Base-by-base conservation (phyloP, 345 rosid species). In the Aurinia saxatilis region DNA sequence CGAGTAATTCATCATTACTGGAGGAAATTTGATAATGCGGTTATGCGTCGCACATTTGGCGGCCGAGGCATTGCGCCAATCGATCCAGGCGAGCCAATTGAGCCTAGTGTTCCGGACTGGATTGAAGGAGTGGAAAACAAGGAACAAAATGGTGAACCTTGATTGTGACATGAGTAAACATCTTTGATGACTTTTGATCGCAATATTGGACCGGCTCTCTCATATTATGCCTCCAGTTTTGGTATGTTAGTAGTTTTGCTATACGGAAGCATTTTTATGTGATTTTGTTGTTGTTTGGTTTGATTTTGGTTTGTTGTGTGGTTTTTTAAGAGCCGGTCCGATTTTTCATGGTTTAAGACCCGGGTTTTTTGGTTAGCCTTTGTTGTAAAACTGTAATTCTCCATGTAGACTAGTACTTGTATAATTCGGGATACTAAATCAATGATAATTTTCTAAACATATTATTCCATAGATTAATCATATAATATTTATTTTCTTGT, bases 41-140 rank as follows among this genome's bases (percentile, higher is more conserved):
- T 86, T 80, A 92, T 89, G 98, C 68, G 98, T 48, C 97, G 91
- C 4, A 81, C 80, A 25, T 92, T 89, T 48, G 97, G 97, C 4
- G 97, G 98, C 21, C 71, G 95, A 8, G 98, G 98, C n/a, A 81
- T 89, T 4, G 78, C 79, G 5, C 86, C 84, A 5, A 31, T 73
- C 10, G 74, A 76, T 66, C 91, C 91, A 0, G 83, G 90, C 54
- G 87, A 96, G 13, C 97, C 97, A 0, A 48, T 74, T 4, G 97
- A 85, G 7, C 60, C 45, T 19, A 73, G 65, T 49, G 65, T 58
- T 65, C 71, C 31, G 9, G 77, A 73, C 37, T 81, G 84, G 80
- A 66, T 23, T 3, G 74, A 68, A 78, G 71, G 40, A 54, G 62
- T 47, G 19, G 76, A 66, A 15, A 13, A 25, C 59, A 71, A 57